phyloP scores from a whole-genome alignment of 805 yeast species.

The Kazachstania taianensis region DNA sequence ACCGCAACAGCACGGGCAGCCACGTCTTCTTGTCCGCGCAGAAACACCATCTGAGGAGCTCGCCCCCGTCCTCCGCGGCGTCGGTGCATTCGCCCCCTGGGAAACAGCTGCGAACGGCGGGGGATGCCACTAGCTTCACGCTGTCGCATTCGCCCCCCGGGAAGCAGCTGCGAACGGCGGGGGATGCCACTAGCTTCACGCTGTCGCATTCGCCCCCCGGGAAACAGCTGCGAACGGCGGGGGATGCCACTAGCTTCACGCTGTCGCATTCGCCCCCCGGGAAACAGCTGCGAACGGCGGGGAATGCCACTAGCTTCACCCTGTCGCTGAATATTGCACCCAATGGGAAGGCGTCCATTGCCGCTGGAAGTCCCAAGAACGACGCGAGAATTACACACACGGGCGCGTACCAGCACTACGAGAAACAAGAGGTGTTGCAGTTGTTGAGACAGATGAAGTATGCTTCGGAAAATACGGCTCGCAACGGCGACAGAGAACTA shows the following conservation, averaged over 20 bases:
- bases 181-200: too few relatives aligned
- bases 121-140: too few relatives aligned
- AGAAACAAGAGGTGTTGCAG: constrained; percentile 12
- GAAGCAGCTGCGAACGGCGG: too few relatives aligned
- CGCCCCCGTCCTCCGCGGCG: too few relatives aligned
- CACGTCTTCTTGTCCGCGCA: background rate
- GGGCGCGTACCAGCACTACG: background rate
- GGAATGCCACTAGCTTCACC: constrained; percentile 5
- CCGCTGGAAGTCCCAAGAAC: constrained; percentile 1
- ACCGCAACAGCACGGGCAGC: too few relatives aligned
- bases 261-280: background rate
- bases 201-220: background rate
- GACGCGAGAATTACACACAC: too few relatives aligned
- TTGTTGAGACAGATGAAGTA: constrained; percentile 22
- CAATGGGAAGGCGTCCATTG: constrained; percentile 27
- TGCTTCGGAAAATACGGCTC: background rate
- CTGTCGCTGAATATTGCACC: constrained; percentile 23
- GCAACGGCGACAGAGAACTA: background rate
- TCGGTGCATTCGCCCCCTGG: too few relatives aligned
- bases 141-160: too few relatives aligned
- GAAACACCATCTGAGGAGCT: too few relatives aligned
- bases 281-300: background rate
- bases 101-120: too few relatives aligned
- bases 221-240: background rate
- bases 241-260: background rate